A percentile compares a stretch with the other conserved stretches of the same genome.
Evolutionary conservation across 495 filamentous ascomycete species (phyloP).

Genomic region (Lasiosphaeria hispida): DNA sequence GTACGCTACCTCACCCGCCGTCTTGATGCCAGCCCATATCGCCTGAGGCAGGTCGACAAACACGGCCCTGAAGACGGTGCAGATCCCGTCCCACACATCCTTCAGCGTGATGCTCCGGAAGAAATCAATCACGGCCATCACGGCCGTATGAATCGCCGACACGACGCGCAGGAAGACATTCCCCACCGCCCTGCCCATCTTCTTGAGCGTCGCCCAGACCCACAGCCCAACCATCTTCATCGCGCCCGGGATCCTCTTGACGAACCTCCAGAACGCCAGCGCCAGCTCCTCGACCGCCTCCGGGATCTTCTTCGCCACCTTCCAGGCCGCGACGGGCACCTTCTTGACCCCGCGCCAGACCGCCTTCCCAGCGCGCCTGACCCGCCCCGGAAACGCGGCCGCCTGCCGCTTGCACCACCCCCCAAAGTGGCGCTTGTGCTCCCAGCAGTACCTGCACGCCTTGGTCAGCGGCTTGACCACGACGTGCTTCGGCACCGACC

Average conservation of each 20-base stretch:
- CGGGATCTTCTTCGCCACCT: conserved; percentile 21
- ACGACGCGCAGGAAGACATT: conserved; percentile 26
- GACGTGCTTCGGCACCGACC: conserved; percentile 31
- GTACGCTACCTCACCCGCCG: conserved; percentile 22
- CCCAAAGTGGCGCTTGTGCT: conserved; percentile 23
- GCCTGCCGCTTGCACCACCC: conserved; percentile 27
- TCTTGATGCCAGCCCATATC: conserved; percentile 25
- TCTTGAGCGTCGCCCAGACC: conserved; percentile 33
- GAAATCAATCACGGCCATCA: conserved; percentile 33
- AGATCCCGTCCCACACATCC: conserved; percentile 39
- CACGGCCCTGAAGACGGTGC: conserved; percentile 28
- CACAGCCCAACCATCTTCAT: conserved; percentile 28
- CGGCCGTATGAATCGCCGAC: conserved; percentile 37
- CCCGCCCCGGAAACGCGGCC: conserved; percentile 25
- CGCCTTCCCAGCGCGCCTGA: conserved; percentile 19
- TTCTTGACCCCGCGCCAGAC: conserved; percentile 14
- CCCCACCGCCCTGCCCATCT: conserved; percentile 25
- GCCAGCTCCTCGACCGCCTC: conserved; percentile 15
- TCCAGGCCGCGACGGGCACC: conserved; percentile 16
- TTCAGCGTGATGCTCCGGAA: conserved; percentile 38
- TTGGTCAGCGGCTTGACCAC: conserved; percentile 28
- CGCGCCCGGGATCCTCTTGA: conserved; percentile 32
- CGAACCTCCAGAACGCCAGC: conserved; percentile 19
- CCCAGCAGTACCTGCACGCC: conserved; percentile 25
- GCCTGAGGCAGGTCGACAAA: conserved; percentile 34